Conservation (phyloP, 208 protist genomes). For the Borovskyia barvae region DNA sequence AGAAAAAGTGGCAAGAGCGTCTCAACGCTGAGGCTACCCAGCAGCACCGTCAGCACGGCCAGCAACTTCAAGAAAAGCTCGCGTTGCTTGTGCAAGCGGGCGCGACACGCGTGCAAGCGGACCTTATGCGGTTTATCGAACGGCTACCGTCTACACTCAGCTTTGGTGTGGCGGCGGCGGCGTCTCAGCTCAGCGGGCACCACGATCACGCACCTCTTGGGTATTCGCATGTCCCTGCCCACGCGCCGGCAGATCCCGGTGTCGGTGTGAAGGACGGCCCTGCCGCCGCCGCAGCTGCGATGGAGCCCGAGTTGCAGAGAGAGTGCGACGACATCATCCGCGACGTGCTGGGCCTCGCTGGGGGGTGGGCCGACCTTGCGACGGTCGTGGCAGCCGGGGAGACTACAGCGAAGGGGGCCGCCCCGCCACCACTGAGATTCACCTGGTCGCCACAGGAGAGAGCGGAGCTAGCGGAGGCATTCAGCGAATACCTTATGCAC, state of each 20-base stretch:
- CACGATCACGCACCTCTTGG: no score
- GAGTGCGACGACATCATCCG: slow-evolving; percentile 60
- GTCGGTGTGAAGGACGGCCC: not conserved
- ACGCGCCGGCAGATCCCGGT: no score
- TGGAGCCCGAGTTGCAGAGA: slow-evolving; percentile 20
- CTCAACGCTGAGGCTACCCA: not conserved
- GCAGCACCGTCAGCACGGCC: slow-evolving; percentile 2
- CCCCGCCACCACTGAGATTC: no score
- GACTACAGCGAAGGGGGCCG: not conserved
- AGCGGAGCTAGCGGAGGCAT: slow-evolving; percentile 13
- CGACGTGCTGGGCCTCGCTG: slow-evolving; percentile 39
- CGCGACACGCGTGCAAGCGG: slow-evolving; percentile 1
- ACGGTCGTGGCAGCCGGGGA: not conserved
- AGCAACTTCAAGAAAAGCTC: no score
- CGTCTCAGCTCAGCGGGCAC: not conserved
- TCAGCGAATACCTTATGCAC: not conserved
- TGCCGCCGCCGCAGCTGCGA: not conserved
- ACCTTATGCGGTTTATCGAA: slow-evolving; percentile 9
- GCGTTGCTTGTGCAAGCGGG: slow-evolving; percentile 1
- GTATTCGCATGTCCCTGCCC: no score
- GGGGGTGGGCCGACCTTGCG: slow-evolving; percentile 42
- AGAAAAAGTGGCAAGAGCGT: not conserved
- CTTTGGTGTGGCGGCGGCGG: not conserved
- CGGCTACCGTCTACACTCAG: slow-evolving; percentile 5
- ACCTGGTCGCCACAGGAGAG: slow-evolving; percentile 1